These are phyloP conservation scores for Suillus subaureus DNA, from an alignment of 768 basidiomycete genomes.

Conservation along the genomic window DNA sequence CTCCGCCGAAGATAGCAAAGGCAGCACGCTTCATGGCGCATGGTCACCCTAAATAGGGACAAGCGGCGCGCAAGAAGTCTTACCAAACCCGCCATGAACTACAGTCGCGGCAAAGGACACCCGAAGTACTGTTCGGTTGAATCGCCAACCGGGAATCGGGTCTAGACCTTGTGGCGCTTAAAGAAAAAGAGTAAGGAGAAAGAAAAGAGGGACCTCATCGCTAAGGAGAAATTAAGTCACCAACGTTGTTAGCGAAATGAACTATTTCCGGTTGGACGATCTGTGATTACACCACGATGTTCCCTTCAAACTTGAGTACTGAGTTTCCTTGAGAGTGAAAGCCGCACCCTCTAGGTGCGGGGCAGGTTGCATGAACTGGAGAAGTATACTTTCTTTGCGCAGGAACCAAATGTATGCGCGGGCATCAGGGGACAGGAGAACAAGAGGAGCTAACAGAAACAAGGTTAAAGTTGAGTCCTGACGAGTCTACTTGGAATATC, in stretches of 20 bases:
- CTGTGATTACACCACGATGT: background rate
- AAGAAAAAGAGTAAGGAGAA: conserved; percentile 2
- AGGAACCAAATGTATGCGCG: background rate
- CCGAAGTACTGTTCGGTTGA: background rate
- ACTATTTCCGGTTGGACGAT: background rate
- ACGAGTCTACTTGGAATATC: background rate
- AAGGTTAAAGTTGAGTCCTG: background rate
- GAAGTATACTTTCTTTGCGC: background rate
- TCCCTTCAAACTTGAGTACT: background rate
- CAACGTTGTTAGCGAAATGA: conserved; percentile 1
- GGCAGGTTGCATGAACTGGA: too few species aligned
- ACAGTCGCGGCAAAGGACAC: background rate
- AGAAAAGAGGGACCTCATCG: conserved; percentile 5
- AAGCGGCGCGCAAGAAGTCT: conserved; percentile 8
- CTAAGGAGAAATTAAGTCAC: conserved; percentile 1
- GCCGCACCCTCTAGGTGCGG: background rate
- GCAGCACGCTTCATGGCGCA: background rate
- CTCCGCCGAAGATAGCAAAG: background rate
- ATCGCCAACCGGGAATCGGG: background rate
- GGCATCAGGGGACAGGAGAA: background rate
- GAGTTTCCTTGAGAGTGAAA: background rate
- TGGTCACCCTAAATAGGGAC: conserved; percentile 1
- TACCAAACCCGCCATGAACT: conserved; percentile 6
- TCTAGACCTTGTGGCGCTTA: conserved; percentile 7
- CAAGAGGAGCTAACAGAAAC: background rate